Evolutionary conservation across 1,284 basidiomycete genomes (phyloP).

Genomic region (Microbotryomycetes sp.): DNA sequence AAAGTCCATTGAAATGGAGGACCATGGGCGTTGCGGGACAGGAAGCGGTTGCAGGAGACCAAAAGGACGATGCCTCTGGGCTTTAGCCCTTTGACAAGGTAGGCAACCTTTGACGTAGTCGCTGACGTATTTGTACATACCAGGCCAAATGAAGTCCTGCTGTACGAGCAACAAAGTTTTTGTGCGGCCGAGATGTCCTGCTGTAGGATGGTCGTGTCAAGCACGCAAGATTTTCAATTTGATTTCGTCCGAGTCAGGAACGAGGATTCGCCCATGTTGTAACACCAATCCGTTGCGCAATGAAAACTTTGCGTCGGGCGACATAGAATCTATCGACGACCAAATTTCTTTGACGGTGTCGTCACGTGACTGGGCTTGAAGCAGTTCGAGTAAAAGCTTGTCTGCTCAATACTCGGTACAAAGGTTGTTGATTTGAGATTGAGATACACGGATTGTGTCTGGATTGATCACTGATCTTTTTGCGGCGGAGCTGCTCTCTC

Average conservation of each 20-base stretch:
- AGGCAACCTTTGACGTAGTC: conserved; percentile 44
- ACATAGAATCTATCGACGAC: too few species aligned
- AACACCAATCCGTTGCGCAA: not conserved
- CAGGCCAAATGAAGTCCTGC: conserved; percentile 47
- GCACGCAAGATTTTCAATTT: conserved; percentile 5
- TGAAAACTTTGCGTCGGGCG: not conserved
- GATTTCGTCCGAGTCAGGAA: not conserved
- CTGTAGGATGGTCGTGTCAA: conserved; percentile 5
- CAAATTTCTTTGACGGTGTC: too few species aligned
- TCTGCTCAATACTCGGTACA: too few species aligned
- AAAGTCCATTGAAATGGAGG: conserved; percentile 32
- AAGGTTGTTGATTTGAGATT: too few species aligned
- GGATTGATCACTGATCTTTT: too few species aligned
- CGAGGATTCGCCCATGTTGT: not conserved
- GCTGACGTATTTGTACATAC: conserved; percentile 36
- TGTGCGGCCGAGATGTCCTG: conserved; percentile 9
- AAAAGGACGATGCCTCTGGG: conserved; percentile 20
- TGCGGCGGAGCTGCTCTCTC: too few species aligned
- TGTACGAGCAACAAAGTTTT: conserved; percentile 39
- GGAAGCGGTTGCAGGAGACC: conserved; percentile 37
- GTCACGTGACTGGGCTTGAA: too few species aligned
- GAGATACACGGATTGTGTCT: too few species aligned
- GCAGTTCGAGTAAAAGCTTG: too few species aligned
- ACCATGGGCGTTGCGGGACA: conserved; percentile 37
- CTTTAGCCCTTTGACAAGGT: conserved; percentile 44